These are phyloP conservation scores for Sistotremastrum suecicum DNA, from an alignment of 768 basidiomycete genomes.

Conservation along the genomic window DNA sequence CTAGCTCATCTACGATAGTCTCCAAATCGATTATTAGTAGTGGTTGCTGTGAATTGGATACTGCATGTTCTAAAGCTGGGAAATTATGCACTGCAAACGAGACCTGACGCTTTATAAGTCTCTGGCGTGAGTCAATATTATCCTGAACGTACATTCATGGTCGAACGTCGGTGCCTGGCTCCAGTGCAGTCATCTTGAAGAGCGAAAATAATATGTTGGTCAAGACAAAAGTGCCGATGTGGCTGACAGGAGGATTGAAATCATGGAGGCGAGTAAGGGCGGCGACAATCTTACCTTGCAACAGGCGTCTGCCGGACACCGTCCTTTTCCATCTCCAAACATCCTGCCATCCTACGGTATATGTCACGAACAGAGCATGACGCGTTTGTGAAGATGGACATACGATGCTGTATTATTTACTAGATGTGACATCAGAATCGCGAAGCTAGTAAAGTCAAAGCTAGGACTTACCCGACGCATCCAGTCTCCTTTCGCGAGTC, in stretches of 20 bases:
- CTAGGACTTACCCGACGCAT: slow-evolving; percentile 32
- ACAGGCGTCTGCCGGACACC: slow-evolving; percentile 26
- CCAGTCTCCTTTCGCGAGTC: slow-evolving; percentile 34
- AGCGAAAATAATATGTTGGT: slow-evolving; percentile 40
- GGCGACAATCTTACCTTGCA: slow-evolving; percentile 26
- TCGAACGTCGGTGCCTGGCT: slow-evolving; percentile 42
- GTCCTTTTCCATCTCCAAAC: no score
- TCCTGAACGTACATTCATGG: slow-evolving; percentile 33
- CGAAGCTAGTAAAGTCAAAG: background rate
- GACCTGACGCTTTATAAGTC: no score
- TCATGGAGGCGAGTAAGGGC: background rate
- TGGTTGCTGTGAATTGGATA: no score
- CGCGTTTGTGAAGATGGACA: slow-evolving; percentile 4
- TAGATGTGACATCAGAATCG: slow-evolving; percentile 7
- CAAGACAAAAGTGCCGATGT: slow-evolving; percentile 42
- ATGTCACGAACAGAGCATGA: no score
- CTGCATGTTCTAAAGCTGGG: no score
- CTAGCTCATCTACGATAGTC: no score
- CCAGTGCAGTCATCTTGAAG: slow-evolving; percentile 32
- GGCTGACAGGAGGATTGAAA: slow-evolving; percentile 18
- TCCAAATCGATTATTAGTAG: no score
- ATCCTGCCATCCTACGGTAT: no score
- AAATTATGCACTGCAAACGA: no score
- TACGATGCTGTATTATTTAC: slow-evolving; percentile 46
- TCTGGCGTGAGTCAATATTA: no score